Percentiles rank a stretch among this genome's conserved stretches.
Conservation (phyloP, 257 asterid genomes). For the Solanum bukasovii region DNA sequence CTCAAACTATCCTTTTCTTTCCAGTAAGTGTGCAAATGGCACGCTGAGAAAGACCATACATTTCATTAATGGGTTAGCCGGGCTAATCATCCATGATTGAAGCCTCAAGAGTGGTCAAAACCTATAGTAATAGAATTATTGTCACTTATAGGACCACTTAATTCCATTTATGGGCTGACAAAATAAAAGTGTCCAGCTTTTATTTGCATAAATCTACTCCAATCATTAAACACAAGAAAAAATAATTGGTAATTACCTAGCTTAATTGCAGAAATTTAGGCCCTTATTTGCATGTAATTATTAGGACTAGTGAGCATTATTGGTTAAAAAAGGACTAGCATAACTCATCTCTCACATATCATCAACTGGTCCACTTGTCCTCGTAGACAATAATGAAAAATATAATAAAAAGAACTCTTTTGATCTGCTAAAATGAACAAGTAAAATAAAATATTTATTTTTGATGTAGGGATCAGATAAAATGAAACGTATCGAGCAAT, state of each 20-base stretch:
- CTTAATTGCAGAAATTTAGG: background rate
- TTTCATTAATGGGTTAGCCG: background rate
- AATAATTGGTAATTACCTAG: background rate
- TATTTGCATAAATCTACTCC: background rate
- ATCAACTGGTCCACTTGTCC: background rate
- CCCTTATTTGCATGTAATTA: background rate
- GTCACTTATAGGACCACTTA: background rate
- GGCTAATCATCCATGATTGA: background rate
- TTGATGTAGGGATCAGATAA: fast-evolving
- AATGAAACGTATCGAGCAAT: background rate
- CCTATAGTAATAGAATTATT: background rate
- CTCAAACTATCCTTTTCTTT: too few relatives aligned
- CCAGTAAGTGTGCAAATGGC: background rate
- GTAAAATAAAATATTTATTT: background rate
- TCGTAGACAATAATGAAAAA: background rate
- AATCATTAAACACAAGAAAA: background rate
- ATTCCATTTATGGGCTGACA: background rate
- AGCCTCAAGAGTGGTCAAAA: background rate
- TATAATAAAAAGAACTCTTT: background rate
- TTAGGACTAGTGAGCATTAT: background rate
- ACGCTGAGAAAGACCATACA: background rate
- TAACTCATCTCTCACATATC: background rate
- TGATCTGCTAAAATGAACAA: background rate
- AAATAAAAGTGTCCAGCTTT: background rate
- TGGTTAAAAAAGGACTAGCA: background rate